A percentile compares a stretch with the other conserved stretches of the same genome.
Conservation (phyloP, 495 filamentous ascomycete species). For the Xylaria nigripes region DNA sequence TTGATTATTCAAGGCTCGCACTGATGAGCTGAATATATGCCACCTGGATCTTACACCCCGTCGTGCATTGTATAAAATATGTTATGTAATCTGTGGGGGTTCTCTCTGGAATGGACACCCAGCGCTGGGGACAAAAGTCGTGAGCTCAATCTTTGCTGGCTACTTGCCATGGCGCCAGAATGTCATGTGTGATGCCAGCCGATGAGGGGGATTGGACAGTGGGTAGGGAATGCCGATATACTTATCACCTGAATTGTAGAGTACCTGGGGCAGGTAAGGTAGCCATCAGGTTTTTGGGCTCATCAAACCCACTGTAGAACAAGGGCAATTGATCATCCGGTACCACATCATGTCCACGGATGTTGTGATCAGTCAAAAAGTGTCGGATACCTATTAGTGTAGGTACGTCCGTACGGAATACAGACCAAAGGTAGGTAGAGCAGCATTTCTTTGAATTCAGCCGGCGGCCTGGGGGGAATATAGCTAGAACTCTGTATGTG, state of each 20-base stretch:
- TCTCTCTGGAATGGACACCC: not conserved
- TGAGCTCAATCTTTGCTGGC: not conserved
- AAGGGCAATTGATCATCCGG: not conserved
- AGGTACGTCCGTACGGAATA: too few relatives aligned
- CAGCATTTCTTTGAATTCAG: too few relatives aligned
- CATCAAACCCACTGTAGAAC: not conserved
- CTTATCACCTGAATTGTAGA: not conserved
- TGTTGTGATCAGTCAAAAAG: not conserved
- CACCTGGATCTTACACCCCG: too few relatives aligned
- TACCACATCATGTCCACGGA: not conserved
- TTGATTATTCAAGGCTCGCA: not conserved
- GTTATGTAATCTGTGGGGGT: not conserved
- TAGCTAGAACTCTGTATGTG: too few relatives aligned
- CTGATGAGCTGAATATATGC: too few relatives aligned
- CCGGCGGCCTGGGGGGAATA: too few relatives aligned
- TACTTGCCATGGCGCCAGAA: not conserved
- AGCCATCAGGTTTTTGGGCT: not conserved
- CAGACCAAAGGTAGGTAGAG: too few relatives aligned
- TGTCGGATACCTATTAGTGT: too few relatives aligned
- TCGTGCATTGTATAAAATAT: too few relatives aligned
- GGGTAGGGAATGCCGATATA: not conserved
- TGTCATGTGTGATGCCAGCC: not conserved
- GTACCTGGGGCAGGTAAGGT: too few relatives aligned
- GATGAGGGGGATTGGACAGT: not conserved
- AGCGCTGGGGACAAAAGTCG: not conserved